A percentile compares a stretch with the other conserved stretches of the same genome.
Evolutionary conservation across 441 rosid species (phyloP).

Genomic region (Geranium incanum): DNA sequence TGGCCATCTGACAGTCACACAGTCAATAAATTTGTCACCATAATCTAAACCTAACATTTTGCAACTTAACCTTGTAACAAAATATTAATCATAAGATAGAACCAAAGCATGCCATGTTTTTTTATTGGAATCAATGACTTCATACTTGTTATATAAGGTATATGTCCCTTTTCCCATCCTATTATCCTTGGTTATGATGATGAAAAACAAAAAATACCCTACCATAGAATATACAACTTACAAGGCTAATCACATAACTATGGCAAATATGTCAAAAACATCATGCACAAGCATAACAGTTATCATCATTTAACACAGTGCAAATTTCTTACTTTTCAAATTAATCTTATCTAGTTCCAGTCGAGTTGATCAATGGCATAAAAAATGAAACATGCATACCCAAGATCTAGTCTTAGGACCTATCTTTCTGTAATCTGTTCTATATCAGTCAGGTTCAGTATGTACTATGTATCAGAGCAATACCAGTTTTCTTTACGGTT

Average conservation of each 20-base stretch:
- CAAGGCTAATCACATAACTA: neutral
- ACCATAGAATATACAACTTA: neutral
- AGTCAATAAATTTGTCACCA: neutral
- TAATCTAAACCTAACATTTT: neutral
- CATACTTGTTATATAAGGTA: no score
- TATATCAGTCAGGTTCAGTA: neutral
- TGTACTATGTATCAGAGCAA: neutral
- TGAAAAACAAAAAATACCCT: neutral
- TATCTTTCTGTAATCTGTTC: neutral
- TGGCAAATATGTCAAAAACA: neutral
- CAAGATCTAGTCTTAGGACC: neutral
- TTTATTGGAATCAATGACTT: no score
- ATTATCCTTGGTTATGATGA: neutral
- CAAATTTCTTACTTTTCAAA: no score
- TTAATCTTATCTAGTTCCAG: neutral
- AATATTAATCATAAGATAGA: neutral
- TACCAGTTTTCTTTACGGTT: neutral
- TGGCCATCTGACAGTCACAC: constrained; percentile 36
- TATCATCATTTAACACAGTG: neutral
- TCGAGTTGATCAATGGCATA: neutral
- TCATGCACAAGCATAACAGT: neutral
- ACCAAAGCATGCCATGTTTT: neutral
- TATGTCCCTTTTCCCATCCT: no score
- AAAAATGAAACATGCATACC: neutral
- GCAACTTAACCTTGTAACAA: neutral